These are phyloP conservation scores for Daedalea quercina DNA, from an alignment of 768 basidiomycete genomes.

Conservation along the genomic window DNA sequence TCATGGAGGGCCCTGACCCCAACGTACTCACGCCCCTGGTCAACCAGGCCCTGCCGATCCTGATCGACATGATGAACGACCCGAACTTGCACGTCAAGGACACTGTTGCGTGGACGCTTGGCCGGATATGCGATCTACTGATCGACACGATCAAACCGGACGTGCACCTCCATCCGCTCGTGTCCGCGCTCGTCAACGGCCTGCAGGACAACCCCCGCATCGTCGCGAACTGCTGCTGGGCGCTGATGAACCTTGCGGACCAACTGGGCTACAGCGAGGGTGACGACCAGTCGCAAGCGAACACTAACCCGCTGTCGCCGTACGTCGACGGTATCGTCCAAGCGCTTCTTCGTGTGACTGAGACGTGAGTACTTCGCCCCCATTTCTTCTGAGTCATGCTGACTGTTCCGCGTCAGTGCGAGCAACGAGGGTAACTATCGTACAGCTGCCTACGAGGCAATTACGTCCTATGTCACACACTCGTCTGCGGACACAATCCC, in stretches of 20 bases:
- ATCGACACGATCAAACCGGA: constrained; percentile 84
- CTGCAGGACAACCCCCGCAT: constrained; percentile 80
- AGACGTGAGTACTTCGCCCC: constrained; percentile 70
- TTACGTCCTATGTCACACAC: constrained; percentile 80
- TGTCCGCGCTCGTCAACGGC: constrained; percentile 78
- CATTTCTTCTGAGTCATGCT: no score
- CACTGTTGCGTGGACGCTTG: constrained; percentile 96
- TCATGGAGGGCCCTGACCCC: constrained; percentile 94
- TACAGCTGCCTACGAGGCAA: constrained; percentile 94
- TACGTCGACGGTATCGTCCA: constrained; percentile 86
- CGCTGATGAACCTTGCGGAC: constrained; percentile 90
- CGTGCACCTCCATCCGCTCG: constrained; percentile 75
- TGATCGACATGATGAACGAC: constrained; percentile 96
- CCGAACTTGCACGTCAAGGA: constrained; percentile 84
- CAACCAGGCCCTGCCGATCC: constrained; percentile 85
- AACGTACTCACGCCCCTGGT: constrained; percentile 83
- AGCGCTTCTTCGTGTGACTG: constrained; percentile 80
- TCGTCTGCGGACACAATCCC: constrained; percentile 72
- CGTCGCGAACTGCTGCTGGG: constrained; percentile 92
- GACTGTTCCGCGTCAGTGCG: constrained; percentile 36
- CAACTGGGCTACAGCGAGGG: constrained; percentile 75
- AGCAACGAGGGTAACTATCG: constrained; percentile 89
- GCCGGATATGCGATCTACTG: constrained; percentile 88
- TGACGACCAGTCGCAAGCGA: constrained; percentile 43
- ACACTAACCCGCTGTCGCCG: constrained; percentile 70